These are phyloP conservation scores for Oleoguttula mirabilis DNA, from an alignment of 495 filamentous ascomycete genomes.

Conservation along the genomic window DNA sequence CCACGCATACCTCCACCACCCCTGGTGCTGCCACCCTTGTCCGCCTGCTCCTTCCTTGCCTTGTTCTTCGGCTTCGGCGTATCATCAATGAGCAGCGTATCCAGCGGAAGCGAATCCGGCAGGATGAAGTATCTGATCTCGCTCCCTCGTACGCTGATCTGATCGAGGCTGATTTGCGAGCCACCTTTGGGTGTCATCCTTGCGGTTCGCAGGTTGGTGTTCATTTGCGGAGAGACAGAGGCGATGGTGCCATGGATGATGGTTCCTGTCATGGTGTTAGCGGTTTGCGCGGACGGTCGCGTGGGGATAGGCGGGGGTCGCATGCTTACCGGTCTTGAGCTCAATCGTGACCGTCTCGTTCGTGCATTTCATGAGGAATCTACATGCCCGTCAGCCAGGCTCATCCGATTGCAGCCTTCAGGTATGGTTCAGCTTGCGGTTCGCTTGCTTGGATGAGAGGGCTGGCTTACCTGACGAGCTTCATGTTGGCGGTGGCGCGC, in stretches of 20 bases:
- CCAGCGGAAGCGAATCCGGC: constrained; percentile 84
- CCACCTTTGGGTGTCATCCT: constrained; percentile 78
- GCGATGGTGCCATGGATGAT: constrained; percentile 93
- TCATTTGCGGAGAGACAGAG: constrained; percentile 92
- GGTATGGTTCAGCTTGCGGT: constrained; percentile 29
- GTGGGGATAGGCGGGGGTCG: not conserved
- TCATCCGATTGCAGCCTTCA: constrained; percentile 22
- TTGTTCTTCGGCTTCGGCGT: constrained; percentile 98
- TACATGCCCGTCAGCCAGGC: constrained; percentile 36
- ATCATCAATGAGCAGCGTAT: constrained; percentile 90
- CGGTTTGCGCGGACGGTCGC: constrained; percentile 2
- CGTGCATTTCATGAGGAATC: constrained; percentile 96
- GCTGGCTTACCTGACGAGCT: constrained; percentile 83
- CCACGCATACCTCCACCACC: constrained; percentile 10
- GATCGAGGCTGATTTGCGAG: constrained; percentile 63
- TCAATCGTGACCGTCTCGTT: constrained; percentile 97
- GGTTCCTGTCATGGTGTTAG: constrained; percentile 48
- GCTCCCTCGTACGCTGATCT: constrained; percentile 91
- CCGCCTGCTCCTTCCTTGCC: constrained; percentile 73
- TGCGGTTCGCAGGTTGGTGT: constrained; percentile 81
- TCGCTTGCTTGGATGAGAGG: constrained; percentile 23
- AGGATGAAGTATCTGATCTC: constrained; percentile 91
- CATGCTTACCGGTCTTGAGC: constrained; percentile 75
- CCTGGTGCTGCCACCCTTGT: constrained; percentile 39
- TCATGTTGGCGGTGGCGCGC: constrained; percentile 47